Evolutionary conservation across 768 basidiomycete genomes (phyloP).

Genomic region (Mycena sanguinolenta): DNA sequence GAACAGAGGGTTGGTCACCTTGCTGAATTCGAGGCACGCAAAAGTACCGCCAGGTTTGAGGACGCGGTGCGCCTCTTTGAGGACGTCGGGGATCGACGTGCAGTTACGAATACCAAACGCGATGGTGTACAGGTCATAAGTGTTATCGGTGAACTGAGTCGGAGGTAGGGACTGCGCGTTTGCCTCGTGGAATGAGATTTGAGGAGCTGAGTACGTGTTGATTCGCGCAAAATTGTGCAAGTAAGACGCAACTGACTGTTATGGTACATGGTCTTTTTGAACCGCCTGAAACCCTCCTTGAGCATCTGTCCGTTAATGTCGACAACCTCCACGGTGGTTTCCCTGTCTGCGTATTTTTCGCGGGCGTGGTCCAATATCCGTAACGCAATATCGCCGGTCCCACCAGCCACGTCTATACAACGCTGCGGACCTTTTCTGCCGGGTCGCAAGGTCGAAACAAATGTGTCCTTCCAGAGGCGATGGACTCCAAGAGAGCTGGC

Average conservation of each 20-base stretch:
- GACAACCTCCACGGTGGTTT: conserved; percentile 89
- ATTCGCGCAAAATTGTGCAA: conserved; percentile 22
- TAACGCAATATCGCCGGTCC: conserved; percentile 97
- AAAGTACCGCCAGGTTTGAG: conserved; percentile 97
- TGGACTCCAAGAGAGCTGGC: conserved; percentile 98
- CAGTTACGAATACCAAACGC: conserved; percentile 99
- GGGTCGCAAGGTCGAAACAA: conserved; percentile 81
- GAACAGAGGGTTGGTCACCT: conserved; percentile 89
- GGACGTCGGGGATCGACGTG: conserved; percentile 90
- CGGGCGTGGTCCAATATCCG: conserved; percentile 92
- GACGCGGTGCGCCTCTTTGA: conserved; percentile 92
- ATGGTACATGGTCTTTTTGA: conserved; percentile 98
- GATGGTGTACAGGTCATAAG: conserved; percentile 97
- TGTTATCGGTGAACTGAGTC: conserved; percentile 79
- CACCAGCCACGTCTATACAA: conserved; percentile 97
- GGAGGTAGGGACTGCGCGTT: conserved; percentile 88
- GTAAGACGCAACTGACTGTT: conserved; percentile 74
- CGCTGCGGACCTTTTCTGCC: conserved; percentile 80
- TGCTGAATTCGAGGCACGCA: conserved; percentile 96
- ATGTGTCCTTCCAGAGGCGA: conserved; percentile 96
- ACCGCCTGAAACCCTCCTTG: conserved; percentile 88
- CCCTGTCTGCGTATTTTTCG: conserved; percentile 90
- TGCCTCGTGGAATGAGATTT: conserved; percentile 92
- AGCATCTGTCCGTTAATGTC: conserved; percentile 98
- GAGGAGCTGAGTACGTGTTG: conserved; percentile 71